These are phyloP conservation scores for Quercus lobata DNA, from an alignment of 331 rosid species.

Conservation along the genomic window DNA sequence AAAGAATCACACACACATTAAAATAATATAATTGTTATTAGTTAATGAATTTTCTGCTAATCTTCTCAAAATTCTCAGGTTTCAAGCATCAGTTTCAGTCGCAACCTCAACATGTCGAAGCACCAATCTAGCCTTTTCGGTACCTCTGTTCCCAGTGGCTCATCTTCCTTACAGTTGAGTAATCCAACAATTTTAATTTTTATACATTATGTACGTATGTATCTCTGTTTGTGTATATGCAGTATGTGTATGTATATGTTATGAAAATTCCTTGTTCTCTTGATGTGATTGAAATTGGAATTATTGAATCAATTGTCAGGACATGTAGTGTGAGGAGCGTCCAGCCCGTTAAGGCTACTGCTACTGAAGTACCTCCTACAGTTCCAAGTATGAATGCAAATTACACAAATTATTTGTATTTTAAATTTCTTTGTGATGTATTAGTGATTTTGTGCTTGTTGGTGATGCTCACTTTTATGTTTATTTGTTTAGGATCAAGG, in stretches of 20 bases:
- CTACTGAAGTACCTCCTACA: slow-evolving; percentile 84
- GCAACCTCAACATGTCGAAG: slow-evolving; percentile 34
- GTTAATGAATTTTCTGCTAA: not conserved
- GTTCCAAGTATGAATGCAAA: slow-evolving; percentile 49
- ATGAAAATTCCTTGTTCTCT: not conserved
- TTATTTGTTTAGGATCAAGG: slow-evolving; percentile 52
- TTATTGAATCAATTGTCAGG: slow-evolving; percentile 35
- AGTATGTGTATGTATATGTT: not conserved
- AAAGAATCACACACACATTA: not conserved
- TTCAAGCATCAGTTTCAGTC: slow-evolving; percentile 31
- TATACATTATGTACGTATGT: not conserved
- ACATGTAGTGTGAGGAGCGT: slow-evolving; percentile 30
- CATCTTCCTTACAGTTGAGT: slow-evolving; percentile 67
- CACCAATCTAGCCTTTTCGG: slow-evolving; percentile 50
- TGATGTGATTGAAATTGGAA: slow-evolving; percentile 11
- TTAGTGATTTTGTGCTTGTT: not conserved
- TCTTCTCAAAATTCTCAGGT: slow-evolving; percentile 38
- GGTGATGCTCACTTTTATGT: slow-evolving; percentile 20
- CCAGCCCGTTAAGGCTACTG: slow-evolving; percentile 83
- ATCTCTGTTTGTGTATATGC: too few relatives aligned
- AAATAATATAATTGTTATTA: not conserved
- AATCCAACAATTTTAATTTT: not conserved
- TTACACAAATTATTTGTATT: not conserved
- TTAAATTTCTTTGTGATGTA: not conserved
- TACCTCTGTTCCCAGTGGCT: slow-evolving; percentile 44